Evolutionary conservation across 495 filamentous ascomycete species (phyloP).

Genomic region (Chaetomium cochliodes): DNA sequence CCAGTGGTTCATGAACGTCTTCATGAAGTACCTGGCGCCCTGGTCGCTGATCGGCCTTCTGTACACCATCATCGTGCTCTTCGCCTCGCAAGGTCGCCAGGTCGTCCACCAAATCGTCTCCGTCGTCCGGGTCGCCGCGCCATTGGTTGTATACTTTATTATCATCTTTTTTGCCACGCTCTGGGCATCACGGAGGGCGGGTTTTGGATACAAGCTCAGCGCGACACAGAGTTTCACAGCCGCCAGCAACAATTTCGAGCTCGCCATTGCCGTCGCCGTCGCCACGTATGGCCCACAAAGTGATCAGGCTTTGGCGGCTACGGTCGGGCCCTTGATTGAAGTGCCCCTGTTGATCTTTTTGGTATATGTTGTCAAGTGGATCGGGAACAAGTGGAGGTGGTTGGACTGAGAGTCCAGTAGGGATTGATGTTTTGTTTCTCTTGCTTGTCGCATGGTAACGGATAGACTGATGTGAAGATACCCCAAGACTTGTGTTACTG

Average conservation of each 20-base stretch:
- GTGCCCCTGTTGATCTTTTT: conserved; percentile 80
- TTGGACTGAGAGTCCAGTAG: conserved; percentile 39
- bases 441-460: too few relatives aligned
- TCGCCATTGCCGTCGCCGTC: conserved; percentile 89
- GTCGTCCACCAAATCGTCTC: conserved; percentile 83
- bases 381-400: conserved; percentile 58
- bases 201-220: conserved; percentile 70
- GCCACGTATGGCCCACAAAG: conserved; percentile 77
- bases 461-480: too few relatives aligned
- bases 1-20: conserved; percentile 64
- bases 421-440: too few relatives aligned
- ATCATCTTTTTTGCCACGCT: conserved; percentile 72
- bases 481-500: too few relatives aligned
- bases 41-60: conserved; percentile 81
- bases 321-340: conserved; percentile 88
- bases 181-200: conserved; percentile 52
- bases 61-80: conserved; percentile 82
- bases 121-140: conserved; percentile 75
- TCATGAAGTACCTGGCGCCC: conserved; percentile 66
- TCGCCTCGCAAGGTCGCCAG: conserved; percentile 74
- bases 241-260: conserved; percentile 93
- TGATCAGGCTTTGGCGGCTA: conserved; percentile 84
- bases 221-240: conserved; percentile 90
- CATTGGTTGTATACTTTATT: conserved; percentile 75
- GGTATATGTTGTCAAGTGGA: conserved; percentile 72